Evolutionary conservation across 1,284 basidiomycete species (phyloP).

Genomic region (Ustilago loliicola): DNA sequence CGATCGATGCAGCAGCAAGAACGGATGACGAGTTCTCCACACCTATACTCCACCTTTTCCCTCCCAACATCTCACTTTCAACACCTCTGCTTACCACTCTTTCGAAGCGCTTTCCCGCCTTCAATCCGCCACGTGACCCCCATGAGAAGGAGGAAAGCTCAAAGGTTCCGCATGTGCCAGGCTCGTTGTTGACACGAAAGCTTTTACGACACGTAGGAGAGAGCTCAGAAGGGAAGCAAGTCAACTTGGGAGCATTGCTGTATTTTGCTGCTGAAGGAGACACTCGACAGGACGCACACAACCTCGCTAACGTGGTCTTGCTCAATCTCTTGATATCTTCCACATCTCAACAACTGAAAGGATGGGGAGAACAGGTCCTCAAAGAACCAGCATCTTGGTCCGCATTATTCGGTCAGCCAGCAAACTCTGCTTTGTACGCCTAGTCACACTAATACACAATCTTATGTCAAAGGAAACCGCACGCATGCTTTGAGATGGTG

Average conservation of each 20-base stretch:
- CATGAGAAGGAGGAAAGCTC: background rate
- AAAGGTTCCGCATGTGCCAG: conserved; percentile 51
- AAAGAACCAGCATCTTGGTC: conserved; percentile 33
- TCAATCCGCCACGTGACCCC: conserved; percentile 7
- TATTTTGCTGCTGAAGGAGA: conserved; percentile 64
- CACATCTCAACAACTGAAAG: background rate
- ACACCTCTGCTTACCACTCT: conserved; percentile 13
- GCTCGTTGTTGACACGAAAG: conserved; percentile 36
- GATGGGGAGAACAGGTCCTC: conserved; percentile 1
- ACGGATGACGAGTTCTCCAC: conserved; percentile 55
- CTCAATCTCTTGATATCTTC: conserved; percentile 25
- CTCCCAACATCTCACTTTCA: conserved; percentile 14
- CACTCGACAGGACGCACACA: conserved; percentile 60
- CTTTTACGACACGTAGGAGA: conserved; percentile 20
- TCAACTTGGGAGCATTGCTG: conserved; percentile 37
- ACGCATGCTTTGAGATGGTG: background rate
- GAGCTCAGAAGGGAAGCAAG: background rate
- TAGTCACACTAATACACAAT: conserved; percentile 15
- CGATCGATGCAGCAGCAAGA: conserved; percentile 58
- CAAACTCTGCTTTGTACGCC: conserved; percentile 33
- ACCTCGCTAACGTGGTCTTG: conserved; percentile 23
- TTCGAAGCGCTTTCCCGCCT: conserved; percentile 1
- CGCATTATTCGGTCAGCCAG: conserved; percentile 30
- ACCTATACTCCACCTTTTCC: conserved; percentile 28
- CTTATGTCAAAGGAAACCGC: background rate